Conservation (phyloP, 176 grass and related monocot genomes). For the Oryza punctata region DNA sequence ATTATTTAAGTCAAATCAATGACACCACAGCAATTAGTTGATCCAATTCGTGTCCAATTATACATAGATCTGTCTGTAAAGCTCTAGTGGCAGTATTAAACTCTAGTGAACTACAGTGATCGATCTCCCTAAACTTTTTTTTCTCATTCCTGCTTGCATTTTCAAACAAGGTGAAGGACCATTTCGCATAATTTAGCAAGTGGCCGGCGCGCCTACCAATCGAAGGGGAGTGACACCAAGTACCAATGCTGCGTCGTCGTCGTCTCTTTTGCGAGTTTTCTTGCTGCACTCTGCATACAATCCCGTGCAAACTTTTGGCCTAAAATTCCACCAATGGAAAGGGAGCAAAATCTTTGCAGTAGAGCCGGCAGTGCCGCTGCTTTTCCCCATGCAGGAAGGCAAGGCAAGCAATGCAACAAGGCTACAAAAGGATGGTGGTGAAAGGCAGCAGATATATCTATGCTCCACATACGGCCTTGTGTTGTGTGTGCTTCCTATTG, state of each 20-base stretch:
- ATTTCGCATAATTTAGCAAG: neutral
- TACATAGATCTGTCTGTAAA: neutral
- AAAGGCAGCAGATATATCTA: neutral
- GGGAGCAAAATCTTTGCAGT: neutral
- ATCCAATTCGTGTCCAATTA: neutral
- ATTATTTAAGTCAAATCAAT: neutral
- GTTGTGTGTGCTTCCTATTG: constrained; percentile 1
- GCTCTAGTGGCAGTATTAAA: neutral
- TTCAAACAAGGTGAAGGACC: neutral
- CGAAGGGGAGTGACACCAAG: neutral
- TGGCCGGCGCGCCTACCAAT: neutral
- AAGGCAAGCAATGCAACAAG: neutral
- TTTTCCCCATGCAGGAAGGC: constrained; percentile 23
- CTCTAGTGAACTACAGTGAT: neutral
- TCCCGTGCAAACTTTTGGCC: constrained; percentile 8
- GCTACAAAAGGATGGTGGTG: neutral
- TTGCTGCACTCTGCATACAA: neutral
- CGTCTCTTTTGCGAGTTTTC: neutral
- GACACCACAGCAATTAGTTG: neutral
- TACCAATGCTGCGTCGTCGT: constrained; percentile 9
- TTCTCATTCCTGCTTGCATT: neutral
- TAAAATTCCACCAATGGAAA: constrained; percentile 25
- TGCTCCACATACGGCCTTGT: neutral
- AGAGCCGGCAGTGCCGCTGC: neutral
- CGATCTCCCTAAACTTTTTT: neutral